A percentile compares a stretch with the other conserved stretches of the same genome.
Conservation (phyloP, 176 grass and related monocot species). For the Raddia distichophylla region DNA sequence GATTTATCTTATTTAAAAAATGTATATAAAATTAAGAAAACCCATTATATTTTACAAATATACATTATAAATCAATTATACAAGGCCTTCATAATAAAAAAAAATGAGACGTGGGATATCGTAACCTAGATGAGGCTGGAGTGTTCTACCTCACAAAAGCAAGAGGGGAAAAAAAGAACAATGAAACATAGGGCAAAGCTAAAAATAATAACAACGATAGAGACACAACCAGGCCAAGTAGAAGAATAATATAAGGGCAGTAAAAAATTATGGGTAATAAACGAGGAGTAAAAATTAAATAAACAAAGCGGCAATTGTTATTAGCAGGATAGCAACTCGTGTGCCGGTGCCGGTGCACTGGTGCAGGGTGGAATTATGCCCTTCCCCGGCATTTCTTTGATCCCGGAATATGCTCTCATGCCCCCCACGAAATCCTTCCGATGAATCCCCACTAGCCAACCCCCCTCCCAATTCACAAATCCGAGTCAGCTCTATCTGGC, state of each 20-base stretch:
- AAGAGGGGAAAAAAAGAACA: too few relatives aligned
- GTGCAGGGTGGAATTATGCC: constrained; percentile 44
- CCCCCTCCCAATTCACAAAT: constrained; percentile 17
- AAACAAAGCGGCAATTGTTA: constrained; percentile 18
- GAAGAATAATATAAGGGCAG: not conserved
- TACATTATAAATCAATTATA: too few relatives aligned
- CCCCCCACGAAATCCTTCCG: constrained; percentile 17
- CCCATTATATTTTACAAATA: too few relatives aligned
- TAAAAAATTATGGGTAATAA: not conserved
- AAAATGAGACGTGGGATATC: too few relatives aligned
- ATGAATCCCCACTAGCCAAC: not conserved
- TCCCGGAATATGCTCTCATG: constrained; percentile 41
- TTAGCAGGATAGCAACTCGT: constrained; percentile 3
- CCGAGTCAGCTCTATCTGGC: constrained; percentile 9
- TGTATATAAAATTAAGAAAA: too few relatives aligned
- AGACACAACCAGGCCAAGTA: not conserved
- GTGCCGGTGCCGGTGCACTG: constrained; percentile 43
- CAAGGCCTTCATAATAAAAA: too few relatives aligned
- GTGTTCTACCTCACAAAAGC: too few relatives aligned
- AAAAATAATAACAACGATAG: not conserved
- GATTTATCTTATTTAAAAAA: too few relatives aligned
- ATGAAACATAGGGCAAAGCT: too few relatives aligned
- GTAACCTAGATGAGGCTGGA: too few relatives aligned
- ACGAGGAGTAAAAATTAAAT: not conserved
- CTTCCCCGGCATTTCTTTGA: constrained; percentile 37